Evolutionary conservation across 2,329 filamentous ascomycete species (phyloP).

Genomic region (Davidsoniella neocaledoniae): DNA sequence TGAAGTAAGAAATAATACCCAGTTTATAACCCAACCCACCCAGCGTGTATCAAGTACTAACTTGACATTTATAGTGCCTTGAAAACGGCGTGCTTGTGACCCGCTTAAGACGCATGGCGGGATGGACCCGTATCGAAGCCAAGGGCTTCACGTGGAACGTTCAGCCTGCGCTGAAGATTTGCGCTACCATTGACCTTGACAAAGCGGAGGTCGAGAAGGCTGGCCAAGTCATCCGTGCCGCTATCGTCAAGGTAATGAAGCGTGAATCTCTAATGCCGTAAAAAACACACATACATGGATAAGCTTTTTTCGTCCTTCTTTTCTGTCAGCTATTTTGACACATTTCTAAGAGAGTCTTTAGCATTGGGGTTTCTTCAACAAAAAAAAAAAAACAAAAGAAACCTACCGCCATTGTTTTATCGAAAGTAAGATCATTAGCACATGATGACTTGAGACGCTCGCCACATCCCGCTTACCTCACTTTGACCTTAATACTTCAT

Average conservation of each 20-base stretch:
- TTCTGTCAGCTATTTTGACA: background rate
- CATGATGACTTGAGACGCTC: too few relatives aligned
- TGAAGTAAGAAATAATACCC: slow-evolving; percentile 48
- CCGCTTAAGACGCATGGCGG: slow-evolving; percentile 62
- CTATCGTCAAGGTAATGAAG: slow-evolving; percentile 81
- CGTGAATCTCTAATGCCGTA: slow-evolving; percentile 22
- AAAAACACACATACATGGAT: background rate
- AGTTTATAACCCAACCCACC: background rate
- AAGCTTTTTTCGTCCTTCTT: background rate
- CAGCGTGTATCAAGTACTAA: slow-evolving; percentile 3
- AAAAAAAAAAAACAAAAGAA: too few relatives aligned
- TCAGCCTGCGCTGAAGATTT: slow-evolving; percentile 78
- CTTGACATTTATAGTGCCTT: slow-evolving; percentile 40
- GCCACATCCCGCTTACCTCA: too few relatives aligned
- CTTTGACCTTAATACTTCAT: too few relatives aligned
- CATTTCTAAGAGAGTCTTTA: background rate
- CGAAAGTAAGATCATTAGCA: too few relatives aligned
- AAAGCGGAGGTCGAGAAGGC: slow-evolving; percentile 96
- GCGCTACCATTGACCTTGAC: slow-evolving; percentile 69
- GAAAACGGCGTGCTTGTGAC: slow-evolving; percentile 82
- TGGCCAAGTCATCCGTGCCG: slow-evolving; percentile 71
- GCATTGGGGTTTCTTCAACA: too few relatives aligned
- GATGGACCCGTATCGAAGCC: slow-evolving; percentile 42
- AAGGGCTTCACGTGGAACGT: slow-evolving; percentile 54
- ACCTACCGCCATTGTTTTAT: too few relatives aligned